A percentile compares a stretch with the other conserved stretches of the same genome.
phyloP scores from a whole-genome alignment of 148 eudicot species.

The Vaccinium corymbosum region DNA sequence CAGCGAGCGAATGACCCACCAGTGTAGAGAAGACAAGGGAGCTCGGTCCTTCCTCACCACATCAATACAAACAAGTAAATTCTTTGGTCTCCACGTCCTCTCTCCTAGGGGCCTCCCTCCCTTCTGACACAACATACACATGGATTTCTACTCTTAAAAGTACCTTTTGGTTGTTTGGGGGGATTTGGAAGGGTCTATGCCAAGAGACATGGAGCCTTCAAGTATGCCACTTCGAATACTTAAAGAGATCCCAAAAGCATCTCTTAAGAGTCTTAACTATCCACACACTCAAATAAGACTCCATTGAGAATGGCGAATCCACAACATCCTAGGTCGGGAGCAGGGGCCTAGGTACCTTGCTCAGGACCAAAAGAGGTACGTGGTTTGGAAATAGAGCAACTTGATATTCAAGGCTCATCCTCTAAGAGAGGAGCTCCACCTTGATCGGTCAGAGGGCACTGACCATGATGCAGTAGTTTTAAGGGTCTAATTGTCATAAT shows the following conservation, averaged over 20 bases:
- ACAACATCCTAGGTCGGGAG: background rate
- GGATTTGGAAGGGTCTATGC: too few relatives aligned
- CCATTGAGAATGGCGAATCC: background rate
- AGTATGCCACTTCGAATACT: background rate
- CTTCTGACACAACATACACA: background rate
- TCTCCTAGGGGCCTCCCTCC: background rate
- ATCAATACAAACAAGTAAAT: background rate
- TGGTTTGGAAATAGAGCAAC: background rate
- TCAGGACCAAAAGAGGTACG: background rate
- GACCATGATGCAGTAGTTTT: too few relatives aligned
- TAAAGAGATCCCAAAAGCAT: background rate
- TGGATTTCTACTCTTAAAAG: background rate
- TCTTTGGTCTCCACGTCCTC: background rate
- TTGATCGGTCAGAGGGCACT: background rate
- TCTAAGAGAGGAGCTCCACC: background rate
- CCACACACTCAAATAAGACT: background rate
- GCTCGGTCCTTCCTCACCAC: background rate
- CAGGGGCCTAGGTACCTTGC: background rate
- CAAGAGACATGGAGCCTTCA: background rate
- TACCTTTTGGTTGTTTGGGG: too few relatives aligned
- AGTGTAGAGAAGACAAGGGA: background rate
- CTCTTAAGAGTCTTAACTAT: background rate
- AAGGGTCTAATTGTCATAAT: too few relatives aligned
- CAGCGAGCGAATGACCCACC: background rate
- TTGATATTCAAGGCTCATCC: background rate